Conservation (phyloP, 441 rosid species). For the Aquilaria agallochum region DNA sequence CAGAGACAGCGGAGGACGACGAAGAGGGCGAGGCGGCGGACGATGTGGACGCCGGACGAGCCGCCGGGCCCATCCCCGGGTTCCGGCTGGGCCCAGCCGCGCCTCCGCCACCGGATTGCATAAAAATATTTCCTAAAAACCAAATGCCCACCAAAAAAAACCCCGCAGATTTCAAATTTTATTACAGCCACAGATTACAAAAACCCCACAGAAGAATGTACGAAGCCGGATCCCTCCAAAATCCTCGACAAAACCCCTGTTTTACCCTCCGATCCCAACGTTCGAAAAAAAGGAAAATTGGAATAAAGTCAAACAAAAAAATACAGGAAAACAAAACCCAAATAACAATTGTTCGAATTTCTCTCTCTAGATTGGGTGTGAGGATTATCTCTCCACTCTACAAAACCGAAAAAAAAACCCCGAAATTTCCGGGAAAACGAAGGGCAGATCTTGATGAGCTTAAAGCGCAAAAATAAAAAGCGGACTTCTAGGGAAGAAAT, state of each 20-base stretch:
- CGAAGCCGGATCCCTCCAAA: slow-evolving; percentile 22
- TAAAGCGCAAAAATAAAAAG: neutral
- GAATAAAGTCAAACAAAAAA: neutral
- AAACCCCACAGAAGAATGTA: slow-evolving; percentile 16
- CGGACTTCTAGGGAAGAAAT: slow-evolving; percentile 1
- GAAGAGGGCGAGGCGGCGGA: slow-evolving; percentile 97
- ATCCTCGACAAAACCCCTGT: slow-evolving; percentile 22
- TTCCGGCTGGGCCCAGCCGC: slow-evolving; percentile 81
- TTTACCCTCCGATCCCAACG: slow-evolving; percentile 63
- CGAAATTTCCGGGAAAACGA: slow-evolving; percentile 30
- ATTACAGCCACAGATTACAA: slow-evolving; percentile 11
- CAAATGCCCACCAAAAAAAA: slow-evolving; percentile 21
- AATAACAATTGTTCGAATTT: slow-evolving; percentile 5
- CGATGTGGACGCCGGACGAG: slow-evolving; percentile 78
- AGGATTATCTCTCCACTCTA: slow-evolving; percentile 20
- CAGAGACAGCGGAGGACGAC: slow-evolving; percentile 88
- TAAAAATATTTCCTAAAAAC: slow-evolving; percentile 30
- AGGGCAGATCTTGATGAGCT: slow-evolving; percentile 32
- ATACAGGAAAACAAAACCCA: slow-evolving; percentile 3
- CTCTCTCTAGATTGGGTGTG: slow-evolving; percentile 29
- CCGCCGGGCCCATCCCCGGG: slow-evolving; percentile 60
- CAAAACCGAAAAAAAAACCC: slow-evolving; percentile 18
- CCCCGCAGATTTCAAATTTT: slow-evolving; percentile 15
- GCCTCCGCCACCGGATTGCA: slow-evolving; percentile 85
- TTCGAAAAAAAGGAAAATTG: slow-evolving; percentile 26